A percentile compares a stretch with the other conserved stretches of the same genome.
Conservation (phyloP, 805 yeast genomes). For the Metschnikowia orientalis region DNA sequence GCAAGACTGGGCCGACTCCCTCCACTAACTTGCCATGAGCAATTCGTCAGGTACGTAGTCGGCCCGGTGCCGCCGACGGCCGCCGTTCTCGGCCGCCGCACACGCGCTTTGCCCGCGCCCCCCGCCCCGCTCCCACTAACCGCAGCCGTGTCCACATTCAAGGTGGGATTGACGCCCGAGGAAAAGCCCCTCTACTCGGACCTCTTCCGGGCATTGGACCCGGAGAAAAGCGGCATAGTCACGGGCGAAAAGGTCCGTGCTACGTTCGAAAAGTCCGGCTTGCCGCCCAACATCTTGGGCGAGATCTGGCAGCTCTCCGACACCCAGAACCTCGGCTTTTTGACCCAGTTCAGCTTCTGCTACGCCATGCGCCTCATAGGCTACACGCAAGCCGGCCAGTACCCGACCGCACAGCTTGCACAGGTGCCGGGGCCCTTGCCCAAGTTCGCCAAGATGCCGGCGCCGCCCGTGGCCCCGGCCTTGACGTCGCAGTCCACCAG, state of each 20-base stretch:
- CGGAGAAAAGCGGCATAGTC: constrained; percentile 71
- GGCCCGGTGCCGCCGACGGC: too few relatives aligned
- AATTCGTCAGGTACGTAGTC: constrained; percentile 9
- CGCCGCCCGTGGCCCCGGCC: constrained; percentile 10
- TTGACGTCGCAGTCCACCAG: constrained; percentile 35
- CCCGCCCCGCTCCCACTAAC: constrained; percentile 3
- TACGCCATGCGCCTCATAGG: constrained; percentile 87
- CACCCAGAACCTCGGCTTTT: constrained; percentile 76
- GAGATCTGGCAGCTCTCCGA: constrained; percentile 97
- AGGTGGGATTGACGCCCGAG: constrained; percentile 57
- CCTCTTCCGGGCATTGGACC: constrained; percentile 74
- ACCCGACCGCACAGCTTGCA: constrained; percentile 48
- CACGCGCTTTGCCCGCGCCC: too few relatives aligned
- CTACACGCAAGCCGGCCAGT: constrained; percentile 71
- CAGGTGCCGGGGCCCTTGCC: constrained; percentile 64
- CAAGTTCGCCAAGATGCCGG: constrained; percentile 40
- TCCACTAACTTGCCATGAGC: constrained; percentile 6
- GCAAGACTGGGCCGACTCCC: constrained; percentile 1
- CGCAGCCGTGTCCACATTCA: constrained; percentile 25
- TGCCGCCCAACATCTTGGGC: constrained; percentile 73
- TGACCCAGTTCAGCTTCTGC: constrained; percentile 75
- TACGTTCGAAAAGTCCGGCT: constrained; percentile 78
- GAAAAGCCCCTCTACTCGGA: constrained; percentile 74
- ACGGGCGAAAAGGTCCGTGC: constrained; percentile 86
- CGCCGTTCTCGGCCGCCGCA: too few relatives aligned